Percentiles rank a stretch among this genome's conserved stretches.
phyloP scores from a whole-genome alignment of 2,329 filamentous ascomycete species.

The Alternaria hordeiaustralica region DNA sequence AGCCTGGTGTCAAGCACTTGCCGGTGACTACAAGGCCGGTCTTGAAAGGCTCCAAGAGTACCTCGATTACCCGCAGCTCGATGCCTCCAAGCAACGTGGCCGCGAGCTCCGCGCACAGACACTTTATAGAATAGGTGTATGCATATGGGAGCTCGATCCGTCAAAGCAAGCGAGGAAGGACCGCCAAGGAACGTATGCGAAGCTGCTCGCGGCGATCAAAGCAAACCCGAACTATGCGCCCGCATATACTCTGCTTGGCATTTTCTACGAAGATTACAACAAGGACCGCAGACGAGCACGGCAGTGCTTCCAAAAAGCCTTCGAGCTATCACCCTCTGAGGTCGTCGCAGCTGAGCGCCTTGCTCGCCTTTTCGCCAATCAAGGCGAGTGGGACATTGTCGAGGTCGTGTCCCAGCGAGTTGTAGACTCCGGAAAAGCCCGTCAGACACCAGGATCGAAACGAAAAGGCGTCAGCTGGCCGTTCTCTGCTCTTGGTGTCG shows the following conservation, averaged over 20 bases:
- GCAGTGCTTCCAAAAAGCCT: constrained; percentile 95
- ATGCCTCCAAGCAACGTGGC: constrained; percentile 64
- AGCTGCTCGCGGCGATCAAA: constrained; percentile 83
- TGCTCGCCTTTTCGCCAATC: constrained; percentile 83
- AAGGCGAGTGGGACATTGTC: constrained; percentile 94
- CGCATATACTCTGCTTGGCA: constrained; percentile 86
- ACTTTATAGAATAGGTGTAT: constrained; percentile 84
- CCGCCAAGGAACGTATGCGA: constrained; percentile 80
- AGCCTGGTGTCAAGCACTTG: constrained; percentile 89
- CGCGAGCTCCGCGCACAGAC: constrained; percentile 82
- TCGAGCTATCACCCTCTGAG: constrained; percentile 88
- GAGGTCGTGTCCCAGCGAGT: constrained; percentile 90
- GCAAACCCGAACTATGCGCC: constrained; percentile 87
- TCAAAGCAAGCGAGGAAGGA: constrained; percentile 78
- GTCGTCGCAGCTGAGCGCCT: constrained; percentile 86
- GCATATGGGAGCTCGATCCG: constrained; percentile 82
- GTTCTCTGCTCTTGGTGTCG: constrained; percentile 89
- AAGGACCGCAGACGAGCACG: constrained; percentile 85
- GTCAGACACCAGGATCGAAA: constrained; percentile 89
- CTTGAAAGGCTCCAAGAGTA: constrained; percentile 74
- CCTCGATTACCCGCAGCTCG: constrained; percentile 64
- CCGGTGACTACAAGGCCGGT: constrained; percentile 74
- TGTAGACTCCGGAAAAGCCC: constrained; percentile 92
- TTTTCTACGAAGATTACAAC: constrained; percentile 90
- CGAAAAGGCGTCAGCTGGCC: constrained; percentile 95